phyloP scores from a whole-genome alignment of 495 filamentous ascomycete genomes.

The Acidomyces sp. region DNA sequence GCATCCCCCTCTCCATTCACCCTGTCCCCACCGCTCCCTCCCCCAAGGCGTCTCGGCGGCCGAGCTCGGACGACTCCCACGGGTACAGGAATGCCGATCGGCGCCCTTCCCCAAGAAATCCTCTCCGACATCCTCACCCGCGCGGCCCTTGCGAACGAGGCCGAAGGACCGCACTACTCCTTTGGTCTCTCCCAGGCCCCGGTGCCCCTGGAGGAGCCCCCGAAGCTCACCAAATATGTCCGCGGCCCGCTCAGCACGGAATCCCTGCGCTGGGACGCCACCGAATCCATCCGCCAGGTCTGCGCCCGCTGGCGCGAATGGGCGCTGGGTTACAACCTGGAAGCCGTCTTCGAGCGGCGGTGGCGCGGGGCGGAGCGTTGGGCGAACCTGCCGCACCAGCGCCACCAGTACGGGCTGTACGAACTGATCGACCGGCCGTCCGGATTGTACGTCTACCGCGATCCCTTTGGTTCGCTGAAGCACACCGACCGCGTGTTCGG shows the following conservation, averaged over 20 bases:
- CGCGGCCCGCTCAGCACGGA: constrained; percentile 37
- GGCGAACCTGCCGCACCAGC: constrained; percentile 26
- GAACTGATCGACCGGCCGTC: constrained; percentile 28
- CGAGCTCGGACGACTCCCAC: neutral
- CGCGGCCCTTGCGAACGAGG: constrained; percentile 34
- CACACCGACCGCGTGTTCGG: constrained; percentile 34
- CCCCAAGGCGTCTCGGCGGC: too few relatives aligned
- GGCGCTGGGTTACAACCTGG: constrained; percentile 36
- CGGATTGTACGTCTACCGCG: constrained; percentile 37
- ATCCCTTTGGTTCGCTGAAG: constrained; percentile 37
- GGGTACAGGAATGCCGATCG: constrained; percentile 29
- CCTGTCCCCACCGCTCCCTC: too few relatives aligned
- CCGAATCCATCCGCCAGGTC: constrained; percentile 34
- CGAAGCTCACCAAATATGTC: constrained; percentile 34
- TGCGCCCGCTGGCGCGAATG: constrained; percentile 41
- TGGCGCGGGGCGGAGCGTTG: constrained; percentile 41
- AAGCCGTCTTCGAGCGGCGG: constrained; percentile 35
- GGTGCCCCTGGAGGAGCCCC: constrained; percentile 31
- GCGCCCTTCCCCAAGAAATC: constrained; percentile 39
- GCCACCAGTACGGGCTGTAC: constrained; percentile 31
- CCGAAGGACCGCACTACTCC: constrained; percentile 33
- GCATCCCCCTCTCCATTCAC: too few relatives aligned
- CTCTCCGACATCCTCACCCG: constrained; percentile 37
- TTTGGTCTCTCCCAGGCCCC: constrained; percentile 39
- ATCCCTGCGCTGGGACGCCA: constrained; percentile 37